Evolutionary conservation across 2,329 filamentous ascomycete genomes (phyloP).

Genomic region (Aspergillaceae sp.): DNA sequence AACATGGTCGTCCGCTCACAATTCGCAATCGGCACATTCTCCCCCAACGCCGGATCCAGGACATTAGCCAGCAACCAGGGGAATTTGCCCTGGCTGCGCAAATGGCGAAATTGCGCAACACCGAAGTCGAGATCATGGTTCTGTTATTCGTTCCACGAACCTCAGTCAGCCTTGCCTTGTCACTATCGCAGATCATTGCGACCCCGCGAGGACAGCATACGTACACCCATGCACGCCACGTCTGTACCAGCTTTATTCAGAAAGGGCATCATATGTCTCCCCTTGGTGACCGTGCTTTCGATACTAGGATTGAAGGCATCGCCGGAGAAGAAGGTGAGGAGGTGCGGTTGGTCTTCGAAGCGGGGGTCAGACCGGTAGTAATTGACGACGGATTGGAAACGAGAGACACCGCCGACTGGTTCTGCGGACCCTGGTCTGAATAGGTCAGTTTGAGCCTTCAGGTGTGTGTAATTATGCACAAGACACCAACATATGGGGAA

Average conservation of each 20-base stretch:
- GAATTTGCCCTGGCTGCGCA: constrained; percentile 67
- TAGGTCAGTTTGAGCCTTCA: background rate
- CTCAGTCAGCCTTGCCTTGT: background rate
- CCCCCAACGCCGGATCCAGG: constrained; percentile 70
- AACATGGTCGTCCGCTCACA: constrained; percentile 68
- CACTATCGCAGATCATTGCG: no score
- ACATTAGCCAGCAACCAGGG: constrained; percentile 89
- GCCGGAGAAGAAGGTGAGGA: constrained; percentile 78
- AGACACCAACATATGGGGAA: background rate
- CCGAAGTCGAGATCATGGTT: constrained; percentile 94
- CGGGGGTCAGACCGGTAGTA: constrained; percentile 59
- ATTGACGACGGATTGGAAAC: constrained; percentile 71
- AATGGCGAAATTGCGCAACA: constrained; percentile 65
- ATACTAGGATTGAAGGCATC: constrained; percentile 89
- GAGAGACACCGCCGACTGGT: constrained; percentile 69
- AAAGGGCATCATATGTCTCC: constrained; percentile 79
- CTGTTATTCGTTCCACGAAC: constrained; percentile 30
- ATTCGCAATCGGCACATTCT: constrained; percentile 64
- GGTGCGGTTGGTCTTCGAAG: constrained; percentile 55
- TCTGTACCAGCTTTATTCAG: constrained; percentile 70
- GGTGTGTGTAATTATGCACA: background rate
- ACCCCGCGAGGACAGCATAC: constrained; percentile 22
- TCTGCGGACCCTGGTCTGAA: constrained; percentile 57
- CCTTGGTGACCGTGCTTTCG: constrained; percentile 83
- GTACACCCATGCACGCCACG: constrained; percentile 71